Percentiles rank a stretch among this genome's conserved stretches.
Evolutionary conservation across 169 alveolate species (phyloP).

Genomic region (Babesia divergens): DNA sequence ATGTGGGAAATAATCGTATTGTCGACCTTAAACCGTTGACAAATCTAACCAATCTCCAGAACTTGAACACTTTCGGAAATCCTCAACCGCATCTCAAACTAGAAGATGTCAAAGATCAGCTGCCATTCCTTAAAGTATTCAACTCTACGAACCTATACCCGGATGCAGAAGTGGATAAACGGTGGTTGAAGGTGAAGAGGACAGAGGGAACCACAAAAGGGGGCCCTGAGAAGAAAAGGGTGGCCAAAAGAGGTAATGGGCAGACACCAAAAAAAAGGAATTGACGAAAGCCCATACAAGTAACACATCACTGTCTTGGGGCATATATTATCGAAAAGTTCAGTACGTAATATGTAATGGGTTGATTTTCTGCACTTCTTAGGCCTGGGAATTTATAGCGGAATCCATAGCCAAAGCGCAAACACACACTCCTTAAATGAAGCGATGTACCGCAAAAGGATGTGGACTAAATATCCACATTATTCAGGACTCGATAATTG

Average conservation of each 20-base stretch:
- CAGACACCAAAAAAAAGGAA: no score
- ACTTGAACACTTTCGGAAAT: slow-evolving; percentile 45
- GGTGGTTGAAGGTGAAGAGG: no score
- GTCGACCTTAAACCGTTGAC: slow-evolving; percentile 25
- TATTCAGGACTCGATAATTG: neutral
- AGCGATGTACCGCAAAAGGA: neutral
- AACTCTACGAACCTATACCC: slow-evolving; percentile 19
- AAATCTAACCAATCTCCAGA: slow-evolving; percentile 23
- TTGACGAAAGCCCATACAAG: no score
- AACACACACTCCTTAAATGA: neutral
- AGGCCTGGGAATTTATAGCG: neutral
- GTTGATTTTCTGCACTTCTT: neutral
- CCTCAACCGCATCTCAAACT: slow-evolving; percentile 9
- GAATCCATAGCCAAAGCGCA: neutral
- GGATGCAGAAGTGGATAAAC: neutral
- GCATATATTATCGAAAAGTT: no score
- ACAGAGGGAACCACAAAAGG: no score
- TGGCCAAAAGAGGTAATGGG: no score
- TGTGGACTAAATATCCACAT: neutral
- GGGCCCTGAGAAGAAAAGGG: no score
- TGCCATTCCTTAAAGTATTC: slow-evolving; percentile 20
- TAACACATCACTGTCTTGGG: no score
- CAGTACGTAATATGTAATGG: no score
- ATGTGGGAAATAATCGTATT: slow-evolving; percentile 48
- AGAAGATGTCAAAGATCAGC: neutral